Evolutionary conservation across 148 eudicot genomes (phyloP).

Genomic region (Chenopodium quinoa): DNA sequence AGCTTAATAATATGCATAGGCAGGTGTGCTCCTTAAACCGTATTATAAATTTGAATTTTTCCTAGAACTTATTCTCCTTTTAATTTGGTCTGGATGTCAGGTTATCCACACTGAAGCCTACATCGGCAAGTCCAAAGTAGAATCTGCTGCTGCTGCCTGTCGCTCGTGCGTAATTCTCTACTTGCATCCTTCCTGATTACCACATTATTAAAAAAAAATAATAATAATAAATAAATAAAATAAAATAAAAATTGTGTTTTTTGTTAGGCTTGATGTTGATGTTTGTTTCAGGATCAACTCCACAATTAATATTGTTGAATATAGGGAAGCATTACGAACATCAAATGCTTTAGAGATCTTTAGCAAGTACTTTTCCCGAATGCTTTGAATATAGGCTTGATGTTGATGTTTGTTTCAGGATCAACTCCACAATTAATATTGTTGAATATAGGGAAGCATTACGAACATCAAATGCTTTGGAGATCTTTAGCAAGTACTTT

Average conservation of each 20-base stretch:
- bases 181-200: background rate
- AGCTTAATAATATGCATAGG: constrained; percentile 97
- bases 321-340: constrained; percentile 84
- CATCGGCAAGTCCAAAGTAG: constrained; percentile 90
- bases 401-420: constrained; percentile 36
- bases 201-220: background rate
- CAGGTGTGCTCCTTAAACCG: constrained; percentile 53
- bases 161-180: constrained; percentile 60
- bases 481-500: constrained; percentile 87
- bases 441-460: constrained; percentile 85
- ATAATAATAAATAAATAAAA: no score
- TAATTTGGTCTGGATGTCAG: constrained; percentile 31
- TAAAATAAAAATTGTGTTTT: no score
- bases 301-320: constrained; percentile 62
- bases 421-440: constrained; percentile 75
- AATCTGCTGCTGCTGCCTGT: constrained; percentile 95
- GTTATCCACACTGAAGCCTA: constrained; percentile 85
- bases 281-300: constrained; percentile 69
- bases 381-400: no score
- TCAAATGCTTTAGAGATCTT: constrained; percentile 92
- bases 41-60: background rate
- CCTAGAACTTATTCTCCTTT: background rate
- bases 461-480: constrained; percentile 88
- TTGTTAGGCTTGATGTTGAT: constrained; percentile 6
- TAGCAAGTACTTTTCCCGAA: constrained; percentile 65